Base-by-base conservation (phyloP, 441 rosid species). In the Populus hybrid region DNA sequence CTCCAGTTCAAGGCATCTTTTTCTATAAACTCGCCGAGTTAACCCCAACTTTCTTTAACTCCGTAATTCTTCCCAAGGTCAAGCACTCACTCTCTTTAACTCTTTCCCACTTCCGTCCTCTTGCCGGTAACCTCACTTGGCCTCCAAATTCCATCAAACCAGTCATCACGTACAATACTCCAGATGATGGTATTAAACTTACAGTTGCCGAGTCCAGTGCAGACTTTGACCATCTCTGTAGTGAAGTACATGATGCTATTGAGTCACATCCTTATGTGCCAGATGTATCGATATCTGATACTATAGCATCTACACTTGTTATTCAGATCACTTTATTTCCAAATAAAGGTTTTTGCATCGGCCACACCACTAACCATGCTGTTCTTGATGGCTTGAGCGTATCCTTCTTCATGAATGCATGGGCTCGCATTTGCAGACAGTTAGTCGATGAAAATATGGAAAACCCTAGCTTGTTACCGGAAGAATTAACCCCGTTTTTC, bases 271-370 rank as follows among this genome's bases (percentile, higher is more conserved):
- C 79, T 3, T 76, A 83, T 16, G 78, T 78, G 7, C 84, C 89
- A 0, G 9, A 78, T 77, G 57, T 84, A 63, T 61, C 10, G 5
- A 2, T 8, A 32, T 73, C 83, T 11, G 83, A 86, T 16, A 79
- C 76, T 2, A 46, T 42, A 7, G 84, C 87, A 6, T 6, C 72
- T 1, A 26, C 19, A 16, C 74, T 83, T 30, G 72, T 85, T 73
- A 28, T 80, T 57, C 89, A 83, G 65, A 76, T 82, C 50, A 88
- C 89, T 24, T 61, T 81, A 2, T 88, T 86, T n/a, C 85, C 87
- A 5, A 71, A 74, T 40, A 72, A 75, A 67, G 91, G 89, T 9
- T 84, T 88, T 64, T 75, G 72, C 66, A 79, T 86, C 14, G 81
- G 85, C n/a, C 67, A 83, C 4, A 40, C 68, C 4, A 28, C 75